Evolutionary conservation across 805 yeast species (phyloP).

Genomic region (Schizosaccharomyces octosporus): DNA sequence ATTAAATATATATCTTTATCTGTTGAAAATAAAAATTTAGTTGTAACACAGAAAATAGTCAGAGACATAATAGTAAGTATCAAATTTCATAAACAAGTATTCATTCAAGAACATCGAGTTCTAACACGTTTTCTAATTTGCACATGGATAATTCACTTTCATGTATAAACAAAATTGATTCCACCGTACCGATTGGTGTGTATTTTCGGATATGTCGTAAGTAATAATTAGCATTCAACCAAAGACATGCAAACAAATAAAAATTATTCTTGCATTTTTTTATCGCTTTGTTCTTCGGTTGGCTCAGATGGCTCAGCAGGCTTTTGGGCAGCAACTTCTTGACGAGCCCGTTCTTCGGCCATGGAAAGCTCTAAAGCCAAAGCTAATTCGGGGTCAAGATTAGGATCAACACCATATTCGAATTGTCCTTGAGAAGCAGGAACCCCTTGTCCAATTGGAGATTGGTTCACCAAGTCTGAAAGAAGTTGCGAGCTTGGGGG

Average conservation of each 20-base stretch:
- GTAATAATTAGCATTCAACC: too few species aligned
- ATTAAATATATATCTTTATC: too few species aligned
- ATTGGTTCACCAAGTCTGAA: slow-evolving; percentile 55
- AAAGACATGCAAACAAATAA: not conserved
- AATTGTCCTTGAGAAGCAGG: slow-evolving; percentile 25
- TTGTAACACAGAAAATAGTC: too few species aligned
- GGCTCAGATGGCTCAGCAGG: not conserved
- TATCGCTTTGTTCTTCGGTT: not conserved
- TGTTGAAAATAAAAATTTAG: too few species aligned
- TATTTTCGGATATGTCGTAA: too few species aligned
- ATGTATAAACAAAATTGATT: too few species aligned
- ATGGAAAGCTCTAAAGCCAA: slow-evolving; percentile 80
- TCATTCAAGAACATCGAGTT: too few species aligned
- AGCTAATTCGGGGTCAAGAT: slow-evolving; percentile 90
- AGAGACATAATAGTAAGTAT: too few species aligned
- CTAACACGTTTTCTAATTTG: too few species aligned
- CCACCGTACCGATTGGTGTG: too few species aligned
- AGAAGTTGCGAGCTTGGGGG: slow-evolving; percentile 72
- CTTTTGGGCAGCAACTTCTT: slow-evolving; percentile 21
- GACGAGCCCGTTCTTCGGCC: slow-evolving; percentile 85
- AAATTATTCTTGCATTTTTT: not conserved
- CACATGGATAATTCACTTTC: too few species aligned
- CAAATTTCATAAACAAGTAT: too few species aligned
- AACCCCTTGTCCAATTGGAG: slow-evolving; percentile 47
- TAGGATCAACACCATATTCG: slow-evolving; percentile 58